Evolutionary conservation across 805 yeast genomes (phyloP).

Genomic region (Maudiozyma turicensis): DNA sequence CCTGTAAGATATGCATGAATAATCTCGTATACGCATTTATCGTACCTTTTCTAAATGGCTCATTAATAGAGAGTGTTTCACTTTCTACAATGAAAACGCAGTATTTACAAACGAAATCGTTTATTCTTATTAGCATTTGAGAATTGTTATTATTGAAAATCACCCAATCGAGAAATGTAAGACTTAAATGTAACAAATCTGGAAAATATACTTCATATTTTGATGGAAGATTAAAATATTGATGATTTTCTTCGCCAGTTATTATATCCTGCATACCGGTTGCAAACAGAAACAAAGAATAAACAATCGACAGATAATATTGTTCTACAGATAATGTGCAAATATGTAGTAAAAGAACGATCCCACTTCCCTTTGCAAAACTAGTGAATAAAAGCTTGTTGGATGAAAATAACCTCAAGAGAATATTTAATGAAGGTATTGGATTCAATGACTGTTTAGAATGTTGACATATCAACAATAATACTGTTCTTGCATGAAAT

Average conservation of each 20-base stretch:
- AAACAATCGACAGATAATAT: conserved; percentile 35
- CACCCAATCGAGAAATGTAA: conserved; percentile 31
- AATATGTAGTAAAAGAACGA: conserved; percentile 37
- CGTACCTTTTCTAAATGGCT: neutral
- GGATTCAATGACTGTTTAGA: conserved; percentile 17
- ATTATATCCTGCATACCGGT: conserved; percentile 5
- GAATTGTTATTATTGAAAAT: neutral
- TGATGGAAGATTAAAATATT: neutral
- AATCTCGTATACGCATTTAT: neutral
- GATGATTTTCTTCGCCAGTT: neutral
- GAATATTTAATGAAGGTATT: conserved; percentile 30
- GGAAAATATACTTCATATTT: neutral
- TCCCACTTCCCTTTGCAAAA: conserved; percentile 41
- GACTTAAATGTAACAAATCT: conserved; percentile 33
- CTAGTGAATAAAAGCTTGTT: conserved; percentile 39
- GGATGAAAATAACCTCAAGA: conserved; percentile 40
- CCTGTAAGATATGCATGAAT: neutral
- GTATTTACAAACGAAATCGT: neutral
- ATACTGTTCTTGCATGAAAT: conserved; percentile 58
- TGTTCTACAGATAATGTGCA: conserved; percentile 28
- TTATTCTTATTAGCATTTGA: neutral
- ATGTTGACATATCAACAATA: conserved; percentile 36
- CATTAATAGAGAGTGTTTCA: neutral
- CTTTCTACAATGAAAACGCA: neutral
- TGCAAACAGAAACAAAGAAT: conserved; percentile 35